These are phyloP conservation scores for Thermochaetoides dissita DNA, from an alignment of 2,329 filamentous ascomycete genomes.

Conservation along the genomic window DNA sequence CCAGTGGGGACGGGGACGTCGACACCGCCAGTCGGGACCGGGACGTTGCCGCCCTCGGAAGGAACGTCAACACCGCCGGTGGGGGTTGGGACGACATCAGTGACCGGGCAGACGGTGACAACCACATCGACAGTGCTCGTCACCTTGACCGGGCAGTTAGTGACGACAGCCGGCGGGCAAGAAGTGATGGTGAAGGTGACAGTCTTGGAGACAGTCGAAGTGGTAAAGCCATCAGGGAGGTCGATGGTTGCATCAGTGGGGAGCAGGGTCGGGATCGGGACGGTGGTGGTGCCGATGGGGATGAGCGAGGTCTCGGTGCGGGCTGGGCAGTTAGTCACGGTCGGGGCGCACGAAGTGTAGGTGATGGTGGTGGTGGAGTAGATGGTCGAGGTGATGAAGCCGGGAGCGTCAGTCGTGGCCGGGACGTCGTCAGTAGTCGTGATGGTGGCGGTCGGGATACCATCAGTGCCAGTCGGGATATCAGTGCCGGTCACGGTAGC, in stretches of 20 bases:
- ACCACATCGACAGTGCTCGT: background rate
- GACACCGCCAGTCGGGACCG: conserved; percentile 2
- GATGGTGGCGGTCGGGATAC: background rate
- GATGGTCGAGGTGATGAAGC: conserved; percentile 13
- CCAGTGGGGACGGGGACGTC: conserved; percentile 2
- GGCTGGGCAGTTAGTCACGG: conserved; percentile 12
- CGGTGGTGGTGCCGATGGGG: conserved; percentile 9
- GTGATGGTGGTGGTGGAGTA: conserved; percentile 17
- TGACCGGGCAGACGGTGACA: background rate
- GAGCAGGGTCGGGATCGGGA: conserved; percentile 6
- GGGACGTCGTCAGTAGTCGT: conserved; percentile 4
- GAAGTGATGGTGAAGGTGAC: conserved; percentile 7
- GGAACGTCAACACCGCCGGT: background rate
- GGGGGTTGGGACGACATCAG: background rate
- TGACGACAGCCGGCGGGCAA: conserved; percentile 7
- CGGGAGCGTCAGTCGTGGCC: background rate
- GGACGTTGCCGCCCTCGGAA: background rate
- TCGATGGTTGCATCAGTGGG: background rate
- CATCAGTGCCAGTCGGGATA: background rate
- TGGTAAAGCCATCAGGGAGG: background rate
- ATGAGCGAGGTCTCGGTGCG: conserved; percentile 9
- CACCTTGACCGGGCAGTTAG: conserved; percentile 9
- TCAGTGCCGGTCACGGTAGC: conserved; percentile 4
- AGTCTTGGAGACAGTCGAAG: background rate
- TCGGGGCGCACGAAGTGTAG: conserved; percentile 16